Base-by-base conservation (phyloP, 2,329 filamentous ascomycete species). In the Penicillium sp. region DNA sequence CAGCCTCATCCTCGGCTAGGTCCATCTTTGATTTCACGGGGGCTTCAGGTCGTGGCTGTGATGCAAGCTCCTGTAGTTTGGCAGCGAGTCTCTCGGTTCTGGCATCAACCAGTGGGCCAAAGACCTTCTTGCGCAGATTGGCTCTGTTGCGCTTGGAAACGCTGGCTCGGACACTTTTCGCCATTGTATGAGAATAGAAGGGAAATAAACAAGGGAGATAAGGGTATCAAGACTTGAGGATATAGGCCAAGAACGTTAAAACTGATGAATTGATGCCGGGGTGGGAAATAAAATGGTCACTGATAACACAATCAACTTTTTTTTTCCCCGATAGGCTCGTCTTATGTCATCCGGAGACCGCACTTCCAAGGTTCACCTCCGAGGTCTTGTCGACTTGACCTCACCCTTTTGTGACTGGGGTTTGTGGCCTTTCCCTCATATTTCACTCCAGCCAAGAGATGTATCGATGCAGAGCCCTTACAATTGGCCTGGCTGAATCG, bases 131-230 rank as follows among this genome's bases (percentile, higher is more conserved):
- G 75, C 93, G 93, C 64, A 96, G 83, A 68, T 85, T 88, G 66
- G 85, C 83, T 79, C 92, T 91, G 81, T 97, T 97, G 70, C 83
- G 82, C 81, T 97, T 97, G 69, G 82, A 86, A 65, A 84, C 81
- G 73, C 89, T 96, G 64, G 93, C 85, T 74, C 93, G 84, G 60
- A 89, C 81, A 73, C 90, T 89, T 75, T 96, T 97, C 25, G 93
- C 93, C 93, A 97, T 97, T 67, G 55, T 83, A 27, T 29, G 17
- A 48, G 12, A 6, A 72, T 52, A 48, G n/a, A 23, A 31, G 31
- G 47, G 39, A 29, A 12, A 13, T 33, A 8, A 17, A 31, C 2
- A 17, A 4, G 29, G 19, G n/a, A 23, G 47, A 35, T 38, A 38
- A 21, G 38, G 38, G 36, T 50, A n/a, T 27, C n/a, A 53, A 35